Evolutionary conservation across 2,329 filamentous ascomycete species (phyloP), one percentile per base, ranked within the genome.

Genomic region (Pseudogymnoascus sp.): DNA sequence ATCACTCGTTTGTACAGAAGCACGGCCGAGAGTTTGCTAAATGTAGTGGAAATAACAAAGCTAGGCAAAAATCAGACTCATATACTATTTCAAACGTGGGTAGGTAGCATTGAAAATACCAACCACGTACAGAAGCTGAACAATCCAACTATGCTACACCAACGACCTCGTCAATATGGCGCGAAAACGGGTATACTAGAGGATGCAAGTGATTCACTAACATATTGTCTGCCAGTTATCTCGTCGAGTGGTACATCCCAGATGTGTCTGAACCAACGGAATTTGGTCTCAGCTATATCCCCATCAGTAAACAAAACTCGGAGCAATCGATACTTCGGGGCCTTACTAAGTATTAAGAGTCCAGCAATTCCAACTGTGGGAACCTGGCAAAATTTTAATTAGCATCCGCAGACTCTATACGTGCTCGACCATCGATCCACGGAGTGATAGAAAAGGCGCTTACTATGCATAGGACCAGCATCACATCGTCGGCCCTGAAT

Each of bases 261-360:
- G 50, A 56, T 33, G 50, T 56, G 50, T 56, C 50, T 33, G 19
- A 56, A 56, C 50, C 50, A 56, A 56, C 50, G 50, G 16, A 56
- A 56, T 26, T 56, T 56, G 4, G 50, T 56, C 26, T 56, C 50
- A 56, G 28, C 50, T 56, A 56, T 33, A 33, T 31, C 14, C 50
- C 6, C n/a, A 56, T 56, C 16, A 56, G 50, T 56, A 56, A 33
- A 7, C 28, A 33, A 56, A 19, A 19, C n/a, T 14, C 10, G 10
- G 50, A 14, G n/a, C 50, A 19, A 33, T 33, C 33, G 50, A 19
- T 19, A 7, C 26, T 14, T 19, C 2, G 10, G n/a, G 28, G 50
- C 16, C 50, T 56, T 56, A 33, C 50, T 33, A 6, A 56, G 50
- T 56, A 56, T 56, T 56, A 56, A 22, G 33, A 56, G 50, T 7